Evolutionary conservation across 2,329 filamentous ascomycete species (phyloP).

Genomic region (Fusarium graminum): DNA sequence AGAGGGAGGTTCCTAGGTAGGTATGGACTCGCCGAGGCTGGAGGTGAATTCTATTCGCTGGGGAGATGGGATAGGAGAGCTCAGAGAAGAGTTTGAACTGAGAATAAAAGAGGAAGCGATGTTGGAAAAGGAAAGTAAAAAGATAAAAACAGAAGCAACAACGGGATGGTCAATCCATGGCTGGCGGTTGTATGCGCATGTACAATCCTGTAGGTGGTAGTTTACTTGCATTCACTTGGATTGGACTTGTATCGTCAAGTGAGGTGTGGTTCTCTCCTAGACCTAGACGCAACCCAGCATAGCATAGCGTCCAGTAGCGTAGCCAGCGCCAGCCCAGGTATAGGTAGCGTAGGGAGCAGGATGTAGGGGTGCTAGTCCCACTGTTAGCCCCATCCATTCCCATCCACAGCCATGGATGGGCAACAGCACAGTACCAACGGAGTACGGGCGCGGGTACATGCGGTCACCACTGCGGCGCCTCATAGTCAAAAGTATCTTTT

Average conservation of each 20-base stretch:
- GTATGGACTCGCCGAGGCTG: slow-evolving; percentile 11
- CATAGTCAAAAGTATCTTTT: slow-evolving; percentile 12
- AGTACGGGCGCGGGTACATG: slow-evolving; percentile 8
- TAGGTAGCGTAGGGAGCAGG: slow-evolving; percentile 26
- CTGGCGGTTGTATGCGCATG: slow-evolving; percentile 49
- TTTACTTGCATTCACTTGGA: slow-evolving; percentile 37
- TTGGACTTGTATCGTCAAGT: slow-evolving; percentile 41
- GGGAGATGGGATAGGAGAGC: slow-evolving; percentile 12
- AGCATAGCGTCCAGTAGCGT: slow-evolving; percentile 23
- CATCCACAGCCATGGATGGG: neutral
- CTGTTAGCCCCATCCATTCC: slow-evolving; percentile 30
- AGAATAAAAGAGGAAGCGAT: slow-evolving; percentile 24
- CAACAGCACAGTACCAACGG: neutral
- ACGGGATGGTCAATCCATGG: slow-evolving; percentile 45
- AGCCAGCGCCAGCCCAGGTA: slow-evolving; percentile 13
- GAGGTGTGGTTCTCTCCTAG: slow-evolving; percentile 42
- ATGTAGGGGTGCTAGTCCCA: slow-evolving; percentile 36
- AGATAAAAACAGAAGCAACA: slow-evolving; percentile 41
- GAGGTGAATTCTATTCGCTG: slow-evolving; percentile 31
- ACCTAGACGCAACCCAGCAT: slow-evolving; percentile 30
- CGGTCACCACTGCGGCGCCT: neutral
- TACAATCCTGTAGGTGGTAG: slow-evolving; percentile 30
- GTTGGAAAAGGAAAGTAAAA: slow-evolving; percentile 24
- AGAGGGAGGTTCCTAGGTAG: slow-evolving; percentile 6
- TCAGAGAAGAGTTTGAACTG: slow-evolving; percentile 24